phyloP scores from a whole-genome alignment of 2,329 filamentous ascomycete species.

The Venturia carpophila region DNA sequence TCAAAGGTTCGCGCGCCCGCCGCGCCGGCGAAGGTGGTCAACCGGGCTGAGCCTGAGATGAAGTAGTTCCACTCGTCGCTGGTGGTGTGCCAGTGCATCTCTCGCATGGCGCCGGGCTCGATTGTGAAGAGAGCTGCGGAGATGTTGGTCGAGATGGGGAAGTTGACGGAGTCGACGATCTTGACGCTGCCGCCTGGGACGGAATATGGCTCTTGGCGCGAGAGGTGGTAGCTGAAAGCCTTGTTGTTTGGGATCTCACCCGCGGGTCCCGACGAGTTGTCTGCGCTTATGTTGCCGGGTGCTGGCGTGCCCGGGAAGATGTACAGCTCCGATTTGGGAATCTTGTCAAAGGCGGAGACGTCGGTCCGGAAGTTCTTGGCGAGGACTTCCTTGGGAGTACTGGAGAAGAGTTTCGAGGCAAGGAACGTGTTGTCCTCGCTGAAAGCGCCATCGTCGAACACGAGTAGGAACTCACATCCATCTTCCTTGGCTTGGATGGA shows the following conservation, averaged over 20 bases:
- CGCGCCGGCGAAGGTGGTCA: conserved; percentile 58
- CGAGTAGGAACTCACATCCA: conserved; percentile 56
- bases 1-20: conserved; percentile 68
- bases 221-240: conserved; percentile 63
- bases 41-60: conserved; percentile 60
- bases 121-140: conserved; percentile 66
- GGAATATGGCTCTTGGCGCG: conserved; percentile 58
- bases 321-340: conserved; percentile 60
- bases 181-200: conserved; percentile 63
- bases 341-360: conserved; percentile 60
- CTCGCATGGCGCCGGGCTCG: conserved; percentile 62
- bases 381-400: conserved; percentile 64
- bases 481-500: conserved; percentile 56
- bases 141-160: conserved; percentile 63
- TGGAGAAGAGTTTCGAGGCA: conserved; percentile 64
- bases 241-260: conserved; percentile 42
- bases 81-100: conserved; percentile 78
- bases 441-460: conserved; percentile 54
- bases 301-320: conserved; percentile 66
- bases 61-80: conserved; percentile 80
- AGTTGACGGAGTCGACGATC: conserved; percentile 66
- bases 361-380: conserved; percentile 68
- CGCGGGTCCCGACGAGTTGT: conserved; percentile 56
- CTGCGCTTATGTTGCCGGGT: conserved; percentile 56
- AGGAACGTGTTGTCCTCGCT: conserved; percentile 63